phyloP scores from a whole-genome alignment of 192 early-diverging fungal species.

The Ambispora gerdemannii region DNA sequence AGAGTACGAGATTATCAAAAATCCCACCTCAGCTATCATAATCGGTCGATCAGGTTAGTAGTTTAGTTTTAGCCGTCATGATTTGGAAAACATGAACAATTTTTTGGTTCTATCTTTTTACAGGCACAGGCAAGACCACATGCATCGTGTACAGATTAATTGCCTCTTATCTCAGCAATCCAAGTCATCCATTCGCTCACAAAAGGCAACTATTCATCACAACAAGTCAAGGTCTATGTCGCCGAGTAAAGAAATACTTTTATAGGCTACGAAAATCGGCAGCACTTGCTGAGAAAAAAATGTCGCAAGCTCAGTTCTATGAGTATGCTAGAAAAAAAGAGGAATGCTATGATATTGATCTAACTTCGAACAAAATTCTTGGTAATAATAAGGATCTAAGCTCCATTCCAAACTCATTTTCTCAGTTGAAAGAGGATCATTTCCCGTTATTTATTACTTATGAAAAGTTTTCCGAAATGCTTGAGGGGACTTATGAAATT shows the following conservation, averaged over 20 bases:
- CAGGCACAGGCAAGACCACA: too few species aligned
- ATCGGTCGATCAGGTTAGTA: conserved; percentile 24
- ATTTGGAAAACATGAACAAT: neutral
- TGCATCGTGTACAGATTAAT: too few species aligned
- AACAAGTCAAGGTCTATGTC: neutral
- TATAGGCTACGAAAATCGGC: neutral
- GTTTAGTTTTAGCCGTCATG: neutral
- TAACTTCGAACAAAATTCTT: neutral
- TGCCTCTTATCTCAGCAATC: conserved; percentile 7
- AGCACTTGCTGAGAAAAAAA: neutral
- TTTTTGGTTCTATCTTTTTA: neutral
- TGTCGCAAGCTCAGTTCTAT: conserved; percentile 10
- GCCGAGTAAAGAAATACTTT: conserved; percentile 9
- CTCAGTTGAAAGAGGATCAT: neutral
- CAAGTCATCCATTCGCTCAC: neutral
- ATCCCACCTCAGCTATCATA: conserved; percentile 8
- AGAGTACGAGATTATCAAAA: conserved; percentile 15
- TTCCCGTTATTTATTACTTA: conserved; percentile 28
- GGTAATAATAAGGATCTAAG: neutral
- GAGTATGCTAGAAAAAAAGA: neutral
- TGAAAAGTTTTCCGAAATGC: neutral
- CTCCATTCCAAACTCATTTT: conserved; percentile 24
- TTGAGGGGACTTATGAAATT: conserved; percentile 23
- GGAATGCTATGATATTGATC: neutral
- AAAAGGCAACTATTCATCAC: conserved; percentile 7